Percentiles rank a stretch among this genome's conserved stretches.
These are phyloP conservation scores for Echinosophora koreensis DNA, from an alignment of 306 rosid species.

Conservation along the genomic window DNA sequence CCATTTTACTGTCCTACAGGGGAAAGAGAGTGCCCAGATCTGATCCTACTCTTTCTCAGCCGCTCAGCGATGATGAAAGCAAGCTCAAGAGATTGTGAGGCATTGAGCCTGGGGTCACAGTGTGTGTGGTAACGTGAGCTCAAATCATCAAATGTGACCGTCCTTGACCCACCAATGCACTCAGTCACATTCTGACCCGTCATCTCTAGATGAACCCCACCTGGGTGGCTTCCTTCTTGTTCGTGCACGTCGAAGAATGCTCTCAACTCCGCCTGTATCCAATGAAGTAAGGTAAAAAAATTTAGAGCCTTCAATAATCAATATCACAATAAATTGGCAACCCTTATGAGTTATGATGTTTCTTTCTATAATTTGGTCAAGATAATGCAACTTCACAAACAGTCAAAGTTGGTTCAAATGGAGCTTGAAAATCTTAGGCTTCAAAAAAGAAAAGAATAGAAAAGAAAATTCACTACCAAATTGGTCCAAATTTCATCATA, in stretches of 20 bases:
- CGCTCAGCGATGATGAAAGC: constrained; percentile 84
- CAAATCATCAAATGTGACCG: constrained; percentile 79
- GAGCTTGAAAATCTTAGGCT: not conserved
- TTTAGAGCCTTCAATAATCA: constrained; percentile 27
- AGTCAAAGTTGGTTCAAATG: not conserved
- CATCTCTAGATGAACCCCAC: constrained; percentile 91
- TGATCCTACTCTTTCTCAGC: constrained; percentile 73
- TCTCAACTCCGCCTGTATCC: constrained; percentile 73
- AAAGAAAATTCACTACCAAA: not conserved
- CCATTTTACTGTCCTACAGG: constrained; percentile 50
- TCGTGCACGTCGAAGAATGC: constrained; percentile 92
- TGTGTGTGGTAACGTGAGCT: constrained; percentile 89
- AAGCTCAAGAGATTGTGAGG: constrained; percentile 89
- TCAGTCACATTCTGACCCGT: constrained; percentile 93
- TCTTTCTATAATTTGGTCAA: not conserved
- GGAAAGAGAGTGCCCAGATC: constrained; percentile 48
- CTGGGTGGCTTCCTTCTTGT: constrained; percentile 91
- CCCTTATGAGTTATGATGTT: not conserved
- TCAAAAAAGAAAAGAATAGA: not conserved
- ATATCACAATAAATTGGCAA: not conserved
- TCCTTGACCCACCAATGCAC: constrained; percentile 89
- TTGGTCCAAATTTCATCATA: not conserved
- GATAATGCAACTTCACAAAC: not conserved
- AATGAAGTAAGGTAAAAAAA: not conserved
- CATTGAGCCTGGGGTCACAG: constrained; percentile 87